These are phyloP conservation scores for Bipolaris bicolor DNA, from an alignment of 2,329 filamentous ascomycete species.

Conservation along the genomic window DNA sequence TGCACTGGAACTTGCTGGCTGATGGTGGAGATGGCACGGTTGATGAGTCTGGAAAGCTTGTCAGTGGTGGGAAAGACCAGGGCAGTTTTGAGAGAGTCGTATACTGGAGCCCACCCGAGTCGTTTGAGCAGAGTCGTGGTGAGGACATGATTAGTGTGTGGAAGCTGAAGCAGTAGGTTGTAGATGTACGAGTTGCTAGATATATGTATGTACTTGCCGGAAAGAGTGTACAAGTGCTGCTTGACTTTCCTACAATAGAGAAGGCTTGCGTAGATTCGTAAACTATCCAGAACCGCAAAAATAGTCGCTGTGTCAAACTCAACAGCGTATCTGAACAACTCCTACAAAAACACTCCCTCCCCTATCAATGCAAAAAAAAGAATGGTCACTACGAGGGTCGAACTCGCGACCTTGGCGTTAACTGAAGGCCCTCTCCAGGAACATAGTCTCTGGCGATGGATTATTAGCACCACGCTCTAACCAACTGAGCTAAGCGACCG, in stretches of 20 bases:
- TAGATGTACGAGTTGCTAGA: background rate
- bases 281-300: no score
- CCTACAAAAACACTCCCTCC: no score
- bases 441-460: no score
- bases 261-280: no score
- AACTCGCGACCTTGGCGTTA: slow-evolving; percentile 3
- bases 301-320: no score
- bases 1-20: slow-evolving; percentile 23
- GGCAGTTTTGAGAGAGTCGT: slow-evolving; percentile 19
- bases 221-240: no score
- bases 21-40: slow-evolving; percentile 20
- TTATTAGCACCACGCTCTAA: slow-evolving; percentile 5
- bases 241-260: no score
- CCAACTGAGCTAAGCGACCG: slow-evolving; percentile 17
- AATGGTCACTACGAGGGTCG: slow-evolving; percentile 34
- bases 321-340: no score
- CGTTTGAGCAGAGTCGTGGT: slow-evolving; percentile 23
- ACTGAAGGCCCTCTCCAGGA: no score
- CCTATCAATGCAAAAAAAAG: background rate
- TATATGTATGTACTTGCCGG: background rate
- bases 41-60: slow-evolving; percentile 16
- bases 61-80: background rate
- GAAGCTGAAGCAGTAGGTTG: slow-evolving; percentile 15
- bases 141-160: slow-evolving; percentile 28
- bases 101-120: slow-evolving; percentile 23